Conservation (phyloP, 2,329 filamentous ascomycete genomes). For the Cladosporium sp. region DNA sequence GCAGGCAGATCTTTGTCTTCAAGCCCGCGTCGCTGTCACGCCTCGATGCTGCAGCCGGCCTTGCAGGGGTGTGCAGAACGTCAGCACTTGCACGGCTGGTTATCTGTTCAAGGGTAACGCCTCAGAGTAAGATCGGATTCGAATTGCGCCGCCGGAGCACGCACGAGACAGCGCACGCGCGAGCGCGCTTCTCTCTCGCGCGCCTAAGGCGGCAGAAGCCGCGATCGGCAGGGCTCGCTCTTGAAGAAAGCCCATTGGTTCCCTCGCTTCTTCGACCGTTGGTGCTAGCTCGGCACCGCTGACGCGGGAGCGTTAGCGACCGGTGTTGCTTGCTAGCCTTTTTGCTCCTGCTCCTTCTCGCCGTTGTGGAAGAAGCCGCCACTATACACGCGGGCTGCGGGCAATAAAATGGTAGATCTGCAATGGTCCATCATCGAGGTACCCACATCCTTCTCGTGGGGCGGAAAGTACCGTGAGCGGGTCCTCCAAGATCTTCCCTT, state of each 20-base stretch:
- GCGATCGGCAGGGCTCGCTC: slow-evolving; percentile 3
- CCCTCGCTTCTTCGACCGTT: slow-evolving; percentile 9
- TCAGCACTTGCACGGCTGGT: too few relatives aligned
- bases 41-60: too few relatives aligned
- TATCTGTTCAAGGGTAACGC: too few relatives aligned
- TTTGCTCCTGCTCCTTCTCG: not conserved
- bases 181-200: not conserved
- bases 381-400: not conserved
- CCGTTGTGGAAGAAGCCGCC: not conserved
- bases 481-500: not conserved
- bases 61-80: too few relatives aligned
- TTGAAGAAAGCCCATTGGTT: not conserved
- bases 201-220: not conserved
- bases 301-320: not conserved
- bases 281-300: not conserved
- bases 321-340: not conserved
- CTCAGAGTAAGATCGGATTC: not conserved
- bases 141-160: not conserved
- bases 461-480: slow-evolving; percentile 3
- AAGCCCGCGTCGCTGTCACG: too few relatives aligned
- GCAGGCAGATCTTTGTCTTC: too few relatives aligned
- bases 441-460: slow-evolving; percentile 1
- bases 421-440: not conserved
- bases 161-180: not conserved
- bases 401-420: not conserved